These are phyloP conservation scores for Cucumis cinereus DNA, from an alignment of 306 rosid species.

Conservation along the genomic window DNA sequence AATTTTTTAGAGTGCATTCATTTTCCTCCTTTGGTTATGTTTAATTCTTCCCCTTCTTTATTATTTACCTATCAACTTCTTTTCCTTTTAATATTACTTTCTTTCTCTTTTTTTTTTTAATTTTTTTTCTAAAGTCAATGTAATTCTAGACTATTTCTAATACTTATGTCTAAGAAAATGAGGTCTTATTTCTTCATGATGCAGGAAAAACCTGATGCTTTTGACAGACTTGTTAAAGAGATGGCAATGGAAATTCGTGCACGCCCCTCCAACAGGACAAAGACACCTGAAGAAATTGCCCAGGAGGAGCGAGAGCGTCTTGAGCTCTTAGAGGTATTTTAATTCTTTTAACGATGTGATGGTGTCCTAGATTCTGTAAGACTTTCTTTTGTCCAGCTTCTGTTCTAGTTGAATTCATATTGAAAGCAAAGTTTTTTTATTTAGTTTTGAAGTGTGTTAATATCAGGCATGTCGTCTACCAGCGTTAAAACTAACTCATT, in stretches of 20 bases:
- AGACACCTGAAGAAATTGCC: conserved; percentile 84
- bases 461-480: no score
- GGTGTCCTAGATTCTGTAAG: background rate
- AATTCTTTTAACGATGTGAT: background rate
- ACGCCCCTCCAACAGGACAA: conserved; percentile 82
- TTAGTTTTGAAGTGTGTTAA: no score
- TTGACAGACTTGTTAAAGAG: conserved; percentile 57
- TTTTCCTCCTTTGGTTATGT: background rate
- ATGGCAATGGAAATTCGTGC: conserved; percentile 79
- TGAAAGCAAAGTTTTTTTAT: background rate
- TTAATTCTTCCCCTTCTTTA: background rate
- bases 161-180: background rate
- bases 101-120: background rate
- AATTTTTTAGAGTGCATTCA: background rate
- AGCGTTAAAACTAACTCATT: no score
- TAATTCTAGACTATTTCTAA: background rate
- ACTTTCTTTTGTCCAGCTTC: background rate
- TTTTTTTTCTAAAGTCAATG: background rate
- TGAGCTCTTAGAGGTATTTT: conserved; percentile 61
- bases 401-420: background rate
- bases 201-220: conserved; percentile 71
- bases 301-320: conserved; percentile 81
- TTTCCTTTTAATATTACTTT: background rate
- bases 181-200: conserved; percentile 16
- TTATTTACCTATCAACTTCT: background rate